These are phyloP conservation scores for Coffea humblotiana DNA, from an alignment of 305 asterid genomes.

Conservation along the genomic window DNA sequence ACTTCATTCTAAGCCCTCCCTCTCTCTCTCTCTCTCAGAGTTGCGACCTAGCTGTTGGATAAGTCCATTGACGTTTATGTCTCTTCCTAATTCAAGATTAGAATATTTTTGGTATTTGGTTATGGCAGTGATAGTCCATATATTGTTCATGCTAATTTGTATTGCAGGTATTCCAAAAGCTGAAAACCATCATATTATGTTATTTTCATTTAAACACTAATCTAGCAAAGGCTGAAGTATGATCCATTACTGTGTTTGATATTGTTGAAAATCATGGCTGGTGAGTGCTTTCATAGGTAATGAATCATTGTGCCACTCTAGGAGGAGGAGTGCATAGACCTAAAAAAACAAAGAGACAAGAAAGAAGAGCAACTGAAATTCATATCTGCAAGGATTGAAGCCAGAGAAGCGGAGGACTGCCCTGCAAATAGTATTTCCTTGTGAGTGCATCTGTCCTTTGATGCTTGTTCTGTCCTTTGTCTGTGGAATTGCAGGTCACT, in stretches of 20 bases:
- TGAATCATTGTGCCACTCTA: constrained; percentile 39
- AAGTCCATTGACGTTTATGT: too few relatives aligned
- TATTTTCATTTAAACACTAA: background rate
- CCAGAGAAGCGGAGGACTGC: constrained; percentile 37
- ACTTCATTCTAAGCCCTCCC: too few relatives aligned
- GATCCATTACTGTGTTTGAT: background rate
- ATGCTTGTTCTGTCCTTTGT: background rate
- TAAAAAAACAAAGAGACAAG: constrained; percentile 52
- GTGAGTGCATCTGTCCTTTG: constrained; percentile 37
- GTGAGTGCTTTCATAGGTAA: constrained; percentile 23
- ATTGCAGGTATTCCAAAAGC: background rate
- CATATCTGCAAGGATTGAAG: constrained; percentile 36
- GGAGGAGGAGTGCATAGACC: constrained; percentile 67
- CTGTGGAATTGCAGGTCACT: background rate
- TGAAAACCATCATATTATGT: background rate
- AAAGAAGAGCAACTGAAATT: constrained; percentile 56
- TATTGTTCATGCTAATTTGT: background rate
- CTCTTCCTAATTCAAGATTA: background rate
- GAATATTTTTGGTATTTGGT: background rate
- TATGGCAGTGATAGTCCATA: background rate
- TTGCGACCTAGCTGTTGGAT: too few relatives aligned
- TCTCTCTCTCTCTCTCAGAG: too few relatives aligned
- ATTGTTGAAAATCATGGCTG: constrained; percentile 22
- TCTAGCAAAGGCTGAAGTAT: background rate
- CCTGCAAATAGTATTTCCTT: constrained; percentile 28